phyloP scores from a whole-genome alignment of 1,284 basidiomycete species.

The Inonotus obliquus region DNA sequence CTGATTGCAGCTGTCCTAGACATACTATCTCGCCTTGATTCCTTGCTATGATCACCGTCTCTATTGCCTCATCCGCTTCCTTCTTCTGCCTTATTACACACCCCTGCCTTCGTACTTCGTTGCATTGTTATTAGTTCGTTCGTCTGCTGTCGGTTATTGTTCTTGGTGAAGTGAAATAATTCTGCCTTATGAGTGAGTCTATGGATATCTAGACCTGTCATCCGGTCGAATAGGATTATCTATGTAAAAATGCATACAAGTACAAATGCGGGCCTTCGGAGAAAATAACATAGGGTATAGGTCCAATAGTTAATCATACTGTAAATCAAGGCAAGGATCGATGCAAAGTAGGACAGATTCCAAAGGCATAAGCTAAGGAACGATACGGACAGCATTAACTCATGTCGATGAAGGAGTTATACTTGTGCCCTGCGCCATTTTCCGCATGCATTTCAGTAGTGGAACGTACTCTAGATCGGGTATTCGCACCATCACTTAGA shows the following conservation, averaged over 20 bases:
- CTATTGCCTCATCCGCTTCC: background rate
- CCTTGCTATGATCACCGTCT: constrained; percentile 46
- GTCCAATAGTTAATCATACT: too few relatives aligned
- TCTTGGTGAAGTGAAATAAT: background rate
- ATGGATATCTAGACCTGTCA: background rate
- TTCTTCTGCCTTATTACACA: background rate
- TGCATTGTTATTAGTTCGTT: background rate
- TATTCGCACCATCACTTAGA: background rate
- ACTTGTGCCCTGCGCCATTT: background rate
- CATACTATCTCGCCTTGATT: constrained; percentile 86
- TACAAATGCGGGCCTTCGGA: too few relatives aligned
- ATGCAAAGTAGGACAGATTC: too few relatives aligned
- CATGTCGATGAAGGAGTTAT: background rate
- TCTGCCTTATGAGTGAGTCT: background rate
- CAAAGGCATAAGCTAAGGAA: too few relatives aligned
- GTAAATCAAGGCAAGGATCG: too few relatives aligned
- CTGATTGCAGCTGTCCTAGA: constrained; percentile 87
- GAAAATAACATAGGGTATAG: too few relatives aligned
- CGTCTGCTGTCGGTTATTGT: background rate
- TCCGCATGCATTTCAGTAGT: background rate
- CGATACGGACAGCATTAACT: too few relatives aligned
- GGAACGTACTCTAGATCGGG: background rate
- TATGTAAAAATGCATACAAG: too few relatives aligned
- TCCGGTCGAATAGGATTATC: too few relatives aligned
- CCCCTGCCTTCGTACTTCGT: background rate